These are phyloP conservation scores for Solanum hybrid DNA, from an alignment of 305 asterid species.

Conservation along the genomic window DNA sequence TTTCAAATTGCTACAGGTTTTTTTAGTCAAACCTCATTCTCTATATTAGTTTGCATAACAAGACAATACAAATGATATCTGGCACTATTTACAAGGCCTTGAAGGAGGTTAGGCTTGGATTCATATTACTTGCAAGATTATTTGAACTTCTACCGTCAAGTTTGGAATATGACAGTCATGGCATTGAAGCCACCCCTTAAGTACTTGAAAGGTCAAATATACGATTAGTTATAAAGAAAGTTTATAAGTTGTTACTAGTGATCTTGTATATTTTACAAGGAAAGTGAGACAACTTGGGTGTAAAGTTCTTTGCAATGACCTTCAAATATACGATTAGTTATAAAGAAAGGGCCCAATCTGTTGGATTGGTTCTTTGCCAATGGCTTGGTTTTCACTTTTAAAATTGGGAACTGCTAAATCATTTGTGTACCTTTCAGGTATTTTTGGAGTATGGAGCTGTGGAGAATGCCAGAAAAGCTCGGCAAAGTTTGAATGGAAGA, in stretches of 20 bases:
- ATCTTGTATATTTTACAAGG: not conserved
- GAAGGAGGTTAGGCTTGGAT: constrained; percentile 89
- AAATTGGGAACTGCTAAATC: not conserved
- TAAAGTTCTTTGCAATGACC: not conserved
- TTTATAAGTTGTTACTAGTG: not conserved
- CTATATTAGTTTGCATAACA: constrained; percentile 13
- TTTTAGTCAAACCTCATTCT: no score
- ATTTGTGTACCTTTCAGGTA: constrained; percentile 34
- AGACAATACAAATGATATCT: constrained; percentile 99
- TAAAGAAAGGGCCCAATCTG: not conserved
- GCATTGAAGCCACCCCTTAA: no score
- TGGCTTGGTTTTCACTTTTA: not conserved
- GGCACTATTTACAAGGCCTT: constrained; percentile 85
- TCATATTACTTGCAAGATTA: constrained; percentile 74
- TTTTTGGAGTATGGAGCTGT: constrained; percentile 77
- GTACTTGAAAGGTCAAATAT: no score
- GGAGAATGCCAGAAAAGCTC: constrained; percentile 67
- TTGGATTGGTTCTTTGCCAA: not conserved
- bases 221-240: not conserved
- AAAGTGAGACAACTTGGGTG: not conserved
- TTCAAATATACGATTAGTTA: not conserved
- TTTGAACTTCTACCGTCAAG: constrained; percentile 68
- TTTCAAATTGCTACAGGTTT: no score
- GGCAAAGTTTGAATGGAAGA: constrained; percentile 73
- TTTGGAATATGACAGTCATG: no score